Base-by-base conservation (phyloP, 176 grass and related monocot species). In the Calamus simplicifolius region DNA sequence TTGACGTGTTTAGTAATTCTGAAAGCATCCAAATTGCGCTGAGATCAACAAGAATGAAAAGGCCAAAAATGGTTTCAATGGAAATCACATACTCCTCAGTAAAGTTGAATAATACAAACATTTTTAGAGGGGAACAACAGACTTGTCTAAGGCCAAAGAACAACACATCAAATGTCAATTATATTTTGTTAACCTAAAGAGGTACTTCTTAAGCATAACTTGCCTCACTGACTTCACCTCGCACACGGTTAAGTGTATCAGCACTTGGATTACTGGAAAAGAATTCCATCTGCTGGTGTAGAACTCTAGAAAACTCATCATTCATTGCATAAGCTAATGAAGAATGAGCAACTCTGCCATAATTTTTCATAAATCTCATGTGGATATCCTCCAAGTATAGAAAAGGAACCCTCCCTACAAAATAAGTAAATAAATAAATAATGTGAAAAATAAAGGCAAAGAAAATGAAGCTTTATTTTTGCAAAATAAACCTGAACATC, bases 311-410 rank as follows among this genome's bases (percentile, higher is more conserved):
- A 61, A 97, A 97, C 61, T 97, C 92, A 3, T 97, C 92, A 63
- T 97, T 97, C 87, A 97, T 91, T 29, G 83, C 87, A 35, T 97
- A 97, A 19, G 92, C 92, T 21, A 97, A 74, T 2, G 92, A 78
- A 1, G 69, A 67, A 23, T 68, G 87, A 14, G 75, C 84, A n/a
- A 91, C 67, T 58, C 63, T 85, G 54, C 92, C 78, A 31, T 97
- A 97, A 51, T 97, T 91, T 67, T 97, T 97, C 78, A 97, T 82
- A 68, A 97, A 97, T 68, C 92, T 88, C 87, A 97, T 97, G 62
- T 91, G 92, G 63, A 97, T 88, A 69, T 97, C 92, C 69, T 97
- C 87, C 13, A 97, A 78, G 63, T 97, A 97, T 23, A 97, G 72
- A 54, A 91, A 97, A 52, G 92, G 92, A 35, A 97, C 62, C 30